These are phyloP conservation scores for Sclerotinia trifoliorum DNA, from an alignment of 2,329 filamentous ascomycete species.

Conservation along the genomic window DNA sequence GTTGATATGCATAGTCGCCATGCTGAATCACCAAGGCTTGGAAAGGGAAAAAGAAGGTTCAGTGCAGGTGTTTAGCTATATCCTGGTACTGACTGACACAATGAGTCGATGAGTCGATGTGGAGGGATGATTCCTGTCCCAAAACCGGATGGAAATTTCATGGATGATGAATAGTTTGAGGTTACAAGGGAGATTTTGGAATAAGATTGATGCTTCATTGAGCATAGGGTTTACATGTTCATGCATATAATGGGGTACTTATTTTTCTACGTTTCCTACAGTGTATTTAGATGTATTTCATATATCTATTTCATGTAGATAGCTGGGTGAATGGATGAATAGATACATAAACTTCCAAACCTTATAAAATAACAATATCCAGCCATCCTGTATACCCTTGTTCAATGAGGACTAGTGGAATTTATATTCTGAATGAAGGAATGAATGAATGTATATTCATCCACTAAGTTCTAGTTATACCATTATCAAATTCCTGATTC, in stretches of 20 bases:
- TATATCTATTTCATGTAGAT: neutral
- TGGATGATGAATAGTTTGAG: no score
- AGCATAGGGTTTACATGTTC: neutral
- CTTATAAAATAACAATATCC: neutral
- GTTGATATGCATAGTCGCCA: no score
- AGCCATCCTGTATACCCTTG: neutral
- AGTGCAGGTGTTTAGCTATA: neutral
- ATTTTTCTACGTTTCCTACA: no score
- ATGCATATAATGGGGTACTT: no score
- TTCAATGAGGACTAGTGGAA: neutral
- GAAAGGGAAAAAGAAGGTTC: neutral
- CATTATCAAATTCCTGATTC: conserved; percentile 8
- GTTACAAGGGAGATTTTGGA: neutral
- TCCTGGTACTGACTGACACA: no score
- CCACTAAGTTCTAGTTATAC: neutral
- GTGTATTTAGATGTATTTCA: no score
- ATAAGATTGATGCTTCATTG: neutral
- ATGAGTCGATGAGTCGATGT: no score
- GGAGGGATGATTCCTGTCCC: no score
- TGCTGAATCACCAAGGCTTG: neutral
- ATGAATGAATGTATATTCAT: neutral
- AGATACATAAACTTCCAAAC: neutral
- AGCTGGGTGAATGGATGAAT: neutral
- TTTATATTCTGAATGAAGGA: no score
- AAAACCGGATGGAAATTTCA: neutral